Percentiles rank a stretch among this genome's conserved stretches.
Evolutionary conservation across 805 yeast species (phyloP).

Genomic region (Zygoascus biomembranicola): DNA sequence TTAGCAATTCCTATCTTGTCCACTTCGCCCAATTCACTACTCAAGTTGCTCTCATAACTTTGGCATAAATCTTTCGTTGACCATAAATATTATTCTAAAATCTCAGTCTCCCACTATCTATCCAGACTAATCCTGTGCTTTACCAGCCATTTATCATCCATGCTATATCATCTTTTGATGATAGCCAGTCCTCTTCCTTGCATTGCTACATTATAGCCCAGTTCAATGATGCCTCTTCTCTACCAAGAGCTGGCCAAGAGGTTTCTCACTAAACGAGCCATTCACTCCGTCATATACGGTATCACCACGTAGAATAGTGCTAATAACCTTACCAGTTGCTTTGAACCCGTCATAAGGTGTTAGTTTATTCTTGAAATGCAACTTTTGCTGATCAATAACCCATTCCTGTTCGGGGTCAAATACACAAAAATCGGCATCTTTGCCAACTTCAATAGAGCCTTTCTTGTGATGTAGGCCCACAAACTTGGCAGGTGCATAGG

Average conservation of each 20-base stretch:
- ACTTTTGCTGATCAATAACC: constrained; percentile 24
- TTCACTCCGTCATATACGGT: constrained; percentile 38
- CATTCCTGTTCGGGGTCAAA: constrained; percentile 62
- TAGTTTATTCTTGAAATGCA: constrained; percentile 72
- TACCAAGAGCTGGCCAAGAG: constrained; percentile 7
- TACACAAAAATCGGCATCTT: constrained; percentile 81
- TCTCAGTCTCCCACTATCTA: no score
- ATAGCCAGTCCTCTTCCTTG: no score
- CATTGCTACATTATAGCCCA: not conserved
- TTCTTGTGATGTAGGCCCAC: constrained; percentile 67
- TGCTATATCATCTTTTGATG: no score
- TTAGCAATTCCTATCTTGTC: no score
- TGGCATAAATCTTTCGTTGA: no score
- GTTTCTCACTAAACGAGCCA: constrained; percentile 1
- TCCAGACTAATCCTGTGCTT: no score
- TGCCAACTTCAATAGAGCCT: constrained; percentile 65
- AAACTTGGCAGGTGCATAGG: constrained; percentile 75
- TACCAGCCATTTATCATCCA: no score
- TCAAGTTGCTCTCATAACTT: no score
- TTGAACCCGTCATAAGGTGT: constrained; percentile 76
- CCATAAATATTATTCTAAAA: no score
- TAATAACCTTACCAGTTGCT: constrained; percentile 65
- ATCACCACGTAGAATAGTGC: constrained; percentile 72
- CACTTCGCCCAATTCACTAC: no score
- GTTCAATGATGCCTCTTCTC: not conserved